Evolutionary conservation across 495 filamentous ascomycete species (phyloP), one percentile per base, ranked within the genome.

Genomic region (Cudoniella acicularis): DNA sequence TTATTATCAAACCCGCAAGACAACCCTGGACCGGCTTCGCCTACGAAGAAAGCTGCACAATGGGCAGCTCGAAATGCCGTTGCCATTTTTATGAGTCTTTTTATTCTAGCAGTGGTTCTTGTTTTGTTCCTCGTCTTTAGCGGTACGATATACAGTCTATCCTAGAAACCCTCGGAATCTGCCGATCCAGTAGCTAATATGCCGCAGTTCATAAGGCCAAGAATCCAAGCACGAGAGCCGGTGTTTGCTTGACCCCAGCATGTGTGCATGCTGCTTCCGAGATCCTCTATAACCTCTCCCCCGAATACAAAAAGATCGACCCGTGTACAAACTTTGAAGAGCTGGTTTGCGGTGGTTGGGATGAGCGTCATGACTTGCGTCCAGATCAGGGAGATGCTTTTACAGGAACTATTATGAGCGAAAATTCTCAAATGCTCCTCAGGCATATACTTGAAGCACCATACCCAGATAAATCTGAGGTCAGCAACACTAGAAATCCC

Each of bases 251-350:
- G 23, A 83, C 83, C 9, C 79, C 83, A 22, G 79, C 81, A 62
- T 91, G 88, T 68, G 74, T 90, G 11, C 82, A 87, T 54, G 86
- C 86, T 22, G 77, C 87, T 6, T 86, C 87, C 20, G 80, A 83
- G 53, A 81, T 90, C 27, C 77, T 91, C 8, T 79, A 82, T 58
- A 88, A 84, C 60, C 72, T 90, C 25, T 81, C 86, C 17, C 82
- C 87, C n/a, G 76, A 85, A 41, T 82, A 85, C 63, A 68, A 78
- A 54, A 61, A 82, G 0, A 71, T 89, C 42, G 85, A 91, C 66
- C 84, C 88, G 2, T 91, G 88, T 61, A 82, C 75, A 43, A 65
- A 88, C 51, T 90, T 90, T 57, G 86, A 90, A 54, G 74, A 84
- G 60, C 79, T 83, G 62, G 83, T 87, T 36, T 91, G 87, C 64